Evolutionary conservation across 2,329 filamentous ascomycete genomes (phyloP), one percentile per base, ranked within the genome.

Genomic region (Cercospora janseana): DNA sequence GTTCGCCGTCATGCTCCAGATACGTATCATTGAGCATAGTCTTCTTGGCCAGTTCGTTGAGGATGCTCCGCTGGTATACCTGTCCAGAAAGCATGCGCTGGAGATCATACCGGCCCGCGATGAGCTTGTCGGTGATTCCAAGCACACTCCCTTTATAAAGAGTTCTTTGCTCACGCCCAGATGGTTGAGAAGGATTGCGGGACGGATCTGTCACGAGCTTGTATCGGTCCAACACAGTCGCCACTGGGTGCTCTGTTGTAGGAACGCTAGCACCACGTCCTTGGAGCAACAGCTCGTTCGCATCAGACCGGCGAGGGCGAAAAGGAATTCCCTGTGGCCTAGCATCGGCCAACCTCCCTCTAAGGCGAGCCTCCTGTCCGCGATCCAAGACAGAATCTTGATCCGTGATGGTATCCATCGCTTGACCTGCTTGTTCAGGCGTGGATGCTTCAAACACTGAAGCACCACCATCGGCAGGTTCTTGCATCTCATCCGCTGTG

Each of bases 11-110:
- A 8, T 48, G 49, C 20, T 29, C 26, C 18, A 62, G 34, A 37
- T 63, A 65, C 6, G 60, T 62, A 4, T 45, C 45, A 46, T 65
- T 65, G 55, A 58, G 40, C 48, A 57, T 46, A 35, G 57, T 52
- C 29, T 49, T 55, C 47, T 38, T 56, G 23, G 49, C 53, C 10
- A 63, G 48, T 15, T 60, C 50, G 31, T 63, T 58, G 46, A 62
- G 20, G 2, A 52, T 35, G 9, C 49, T 46, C 13, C 56, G 52
- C 40, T 62, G 56, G 18, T 32, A 35, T 15, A 53, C 48, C 13
- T 54, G 42, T 34, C 46, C 46, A 13, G 20, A 8, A 10, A 49
- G 37, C 8, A 40, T 16, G 12, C 34, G 24, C 23, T 27, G 13
- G 4, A 21, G 20, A 9, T 47, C 32, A n/a, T 63, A 59, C 38